These are phyloP conservation scores for Gracilariopsis chorda DNA, from an alignment of 23 red algal genomes.

Conservation along the genomic window DNA sequence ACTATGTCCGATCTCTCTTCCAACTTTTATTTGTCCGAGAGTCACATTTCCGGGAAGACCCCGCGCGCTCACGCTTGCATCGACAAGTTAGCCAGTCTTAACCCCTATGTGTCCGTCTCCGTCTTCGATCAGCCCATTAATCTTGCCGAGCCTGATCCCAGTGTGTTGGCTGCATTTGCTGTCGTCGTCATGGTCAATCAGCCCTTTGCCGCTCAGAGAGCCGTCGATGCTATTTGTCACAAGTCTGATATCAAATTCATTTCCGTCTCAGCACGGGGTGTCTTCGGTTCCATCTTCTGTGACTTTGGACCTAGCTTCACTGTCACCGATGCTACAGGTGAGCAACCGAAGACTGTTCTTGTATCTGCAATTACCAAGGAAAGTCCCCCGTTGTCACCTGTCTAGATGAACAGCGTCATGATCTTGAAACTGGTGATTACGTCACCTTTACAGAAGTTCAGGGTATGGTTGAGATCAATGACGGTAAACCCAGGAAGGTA, in stretches of 20 bases:
- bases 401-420: constrained; percentile 95
- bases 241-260: constrained; percentile 73
- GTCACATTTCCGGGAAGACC: constrained; percentile 37
- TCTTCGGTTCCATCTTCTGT: constrained; percentile 88
- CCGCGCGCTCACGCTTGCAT: constrained; percentile 52
- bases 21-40: constrained; percentile 81
- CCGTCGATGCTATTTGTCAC: constrained; percentile 68
- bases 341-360: constrained; percentile 76
- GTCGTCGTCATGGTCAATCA: constrained; percentile 93
- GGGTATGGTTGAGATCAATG: constrained; percentile 90
- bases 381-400: constrained; percentile 79
- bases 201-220: constrained; percentile 43
- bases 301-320: constrained; percentile 87
- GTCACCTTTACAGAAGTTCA: constrained; percentile 91
- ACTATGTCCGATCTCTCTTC: constrained; percentile 69
- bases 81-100: constrained; percentile 66
- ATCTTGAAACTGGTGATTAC: constrained; percentile 92
- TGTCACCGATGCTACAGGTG: constrained; percentile 87
- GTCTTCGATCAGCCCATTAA: constrained; percentile 41
- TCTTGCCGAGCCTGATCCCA: constrained; percentile 36
- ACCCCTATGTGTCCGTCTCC: constrained; percentile 83
- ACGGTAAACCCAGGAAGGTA: constrained; percentile 74
- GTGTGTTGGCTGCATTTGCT: constrained; percentile 30
- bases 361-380: constrained; percentile 82
- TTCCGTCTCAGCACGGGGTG: constrained; percentile 66